Evolutionary conservation across 2,329 filamentous ascomycete species (phyloP).

Genomic region (Fusarium oxysporum): DNA sequence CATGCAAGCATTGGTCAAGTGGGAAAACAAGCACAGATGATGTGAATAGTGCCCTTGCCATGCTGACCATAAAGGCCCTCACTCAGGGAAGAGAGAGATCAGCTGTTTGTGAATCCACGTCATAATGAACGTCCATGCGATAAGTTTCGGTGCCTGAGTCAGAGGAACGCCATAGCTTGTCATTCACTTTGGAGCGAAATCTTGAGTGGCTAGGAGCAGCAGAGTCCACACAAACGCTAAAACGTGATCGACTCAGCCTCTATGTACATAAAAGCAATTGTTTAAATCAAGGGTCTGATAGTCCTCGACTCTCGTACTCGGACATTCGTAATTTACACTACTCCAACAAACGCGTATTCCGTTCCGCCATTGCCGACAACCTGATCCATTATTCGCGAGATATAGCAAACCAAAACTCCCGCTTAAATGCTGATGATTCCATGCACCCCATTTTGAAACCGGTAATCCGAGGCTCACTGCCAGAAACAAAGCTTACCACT

Average conservation of each 20-base stretch:
- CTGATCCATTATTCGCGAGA: constrained; percentile 6
- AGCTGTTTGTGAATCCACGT: constrained; percentile 16
- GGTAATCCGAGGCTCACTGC: constrained; percentile 66
- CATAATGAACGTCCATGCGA: constrained; percentile 17
- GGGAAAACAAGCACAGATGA: constrained; percentile 35
- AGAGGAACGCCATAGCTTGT: neutral
- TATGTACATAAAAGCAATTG: constrained; percentile 6
- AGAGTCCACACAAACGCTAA: neutral
- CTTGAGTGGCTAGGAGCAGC: neutral
- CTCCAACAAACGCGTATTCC: constrained; percentile 4
- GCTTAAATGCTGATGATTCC: constrained; percentile 24
- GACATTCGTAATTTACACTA: neutral
- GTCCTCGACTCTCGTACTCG: constrained; percentile 9
- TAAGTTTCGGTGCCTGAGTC: neutral
- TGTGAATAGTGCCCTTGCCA: constrained; percentile 17
- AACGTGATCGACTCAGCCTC: constrained; percentile 31
- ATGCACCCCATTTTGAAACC: neutral
- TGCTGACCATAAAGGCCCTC: constrained; percentile 28
- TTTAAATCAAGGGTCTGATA: neutral
- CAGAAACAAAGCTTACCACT: constrained; percentile 94
- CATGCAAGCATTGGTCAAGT: constrained; percentile 42
- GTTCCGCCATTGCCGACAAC: neutral
- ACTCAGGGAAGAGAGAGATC: constrained; percentile 10
- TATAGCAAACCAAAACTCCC: constrained; percentile 36
- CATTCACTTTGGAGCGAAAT: neutral